Evolutionary conservation across 352 stramenopile species (phyloP).

Genomic region (Phytophthora palmivora): DNA sequence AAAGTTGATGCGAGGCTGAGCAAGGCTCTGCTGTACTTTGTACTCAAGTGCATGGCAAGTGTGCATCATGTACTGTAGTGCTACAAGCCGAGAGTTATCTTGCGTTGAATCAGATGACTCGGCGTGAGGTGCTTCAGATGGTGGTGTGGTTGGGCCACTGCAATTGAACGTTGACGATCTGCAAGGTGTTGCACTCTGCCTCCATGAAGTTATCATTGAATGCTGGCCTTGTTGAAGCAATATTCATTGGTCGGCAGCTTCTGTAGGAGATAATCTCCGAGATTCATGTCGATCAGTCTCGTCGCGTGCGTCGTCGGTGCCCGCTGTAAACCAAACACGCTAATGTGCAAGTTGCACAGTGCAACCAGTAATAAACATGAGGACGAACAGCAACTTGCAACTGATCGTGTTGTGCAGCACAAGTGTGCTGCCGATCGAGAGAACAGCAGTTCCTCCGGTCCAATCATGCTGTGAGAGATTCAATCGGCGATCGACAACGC

Average conservation of each 20-base stretch:
- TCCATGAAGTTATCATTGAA: not conserved
- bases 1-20: not conserved
- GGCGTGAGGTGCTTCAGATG: not conserved
- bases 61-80: not conserved
- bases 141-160: not conserved
- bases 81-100: not conserved
- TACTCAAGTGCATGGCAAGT: not conserved
- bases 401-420: slow-evolving; percentile 20
- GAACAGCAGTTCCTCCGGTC: not conserved
- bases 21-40: too few relatives aligned
- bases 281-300: not conserved
- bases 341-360: too few relatives aligned
- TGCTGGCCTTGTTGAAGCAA: not conserved
- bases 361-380: slow-evolving; percentile 7
- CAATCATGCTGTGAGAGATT: slow-evolving; percentile 3
- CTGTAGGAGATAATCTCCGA: not conserved
- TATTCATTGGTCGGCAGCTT: not conserved
- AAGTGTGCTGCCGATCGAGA: not conserved
- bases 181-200: slow-evolving; percentile 12
- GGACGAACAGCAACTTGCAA: slow-evolving; percentile 21
- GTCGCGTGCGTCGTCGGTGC: not conserved
- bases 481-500: slow-evolving; percentile 7
- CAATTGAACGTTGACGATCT: not conserved
- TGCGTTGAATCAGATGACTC: not conserved
- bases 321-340: slow-evolving; percentile 14